These are phyloP conservation scores for Debaryomycetaceae sp. DNA, from an alignment of 1,139 yeast genomes.

Conservation along the genomic window DNA sequence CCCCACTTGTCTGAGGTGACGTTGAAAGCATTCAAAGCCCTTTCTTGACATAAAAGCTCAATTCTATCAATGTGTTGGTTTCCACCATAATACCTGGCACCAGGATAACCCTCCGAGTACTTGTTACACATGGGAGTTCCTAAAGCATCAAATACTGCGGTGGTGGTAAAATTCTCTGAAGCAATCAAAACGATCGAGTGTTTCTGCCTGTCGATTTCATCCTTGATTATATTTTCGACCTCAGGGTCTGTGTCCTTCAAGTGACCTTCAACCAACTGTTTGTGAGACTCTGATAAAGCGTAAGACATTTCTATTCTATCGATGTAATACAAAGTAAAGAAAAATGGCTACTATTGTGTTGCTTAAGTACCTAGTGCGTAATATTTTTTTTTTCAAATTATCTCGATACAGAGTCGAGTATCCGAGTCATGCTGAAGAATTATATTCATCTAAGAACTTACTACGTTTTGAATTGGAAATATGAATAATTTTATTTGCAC, in stretches of 20 bases:
- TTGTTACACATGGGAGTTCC: constrained; percentile 97
- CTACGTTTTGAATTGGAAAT: too few species aligned
- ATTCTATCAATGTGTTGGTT: constrained; percentile 93
- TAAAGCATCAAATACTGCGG: constrained; percentile 92
- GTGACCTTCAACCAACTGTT: constrained; percentile 64
- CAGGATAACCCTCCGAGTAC: constrained; percentile 86
- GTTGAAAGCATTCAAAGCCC: constrained; percentile 87
- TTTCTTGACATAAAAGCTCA: constrained; percentile 85
- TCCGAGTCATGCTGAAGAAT: background rate
- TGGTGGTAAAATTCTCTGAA: constrained; percentile 95
- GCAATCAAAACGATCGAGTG: constrained; percentile 94
- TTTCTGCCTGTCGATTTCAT: constrained; percentile 90
- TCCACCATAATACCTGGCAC: constrained; percentile 87
- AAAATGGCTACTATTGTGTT: background rate
- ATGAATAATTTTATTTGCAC: background rate
- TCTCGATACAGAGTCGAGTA: background rate
- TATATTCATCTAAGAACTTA: too few species aligned
- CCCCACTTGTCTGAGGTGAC: constrained; percentile 89
- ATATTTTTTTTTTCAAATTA: constrained; percentile 1
- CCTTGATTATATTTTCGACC: constrained; percentile 75
- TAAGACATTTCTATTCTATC: constrained; percentile 33
- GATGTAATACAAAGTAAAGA: background rate
- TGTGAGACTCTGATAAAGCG: constrained; percentile 66
- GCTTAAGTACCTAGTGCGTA: constrained; percentile 4
- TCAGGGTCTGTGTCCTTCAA: constrained; percentile 78